Evolutionary conservation across 208 protist species (phyloP), one percentile per base, ranked within the genome.

Genomic region (Endotrypanum monterogeii): DNA sequence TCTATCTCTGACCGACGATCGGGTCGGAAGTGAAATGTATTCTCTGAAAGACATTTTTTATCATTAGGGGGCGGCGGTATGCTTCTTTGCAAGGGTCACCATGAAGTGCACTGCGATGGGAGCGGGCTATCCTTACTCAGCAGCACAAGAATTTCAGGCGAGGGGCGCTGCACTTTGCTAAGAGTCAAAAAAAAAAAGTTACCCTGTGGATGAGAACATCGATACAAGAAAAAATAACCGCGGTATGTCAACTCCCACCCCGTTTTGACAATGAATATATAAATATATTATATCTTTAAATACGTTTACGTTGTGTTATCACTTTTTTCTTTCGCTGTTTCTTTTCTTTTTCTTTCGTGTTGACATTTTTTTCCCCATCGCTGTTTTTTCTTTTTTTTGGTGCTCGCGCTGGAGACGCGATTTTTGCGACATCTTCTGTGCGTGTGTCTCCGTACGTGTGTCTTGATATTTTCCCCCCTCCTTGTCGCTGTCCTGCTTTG

Each of bases 251-350:
- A 25, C 16, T 18, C 16, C 52, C 25, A 23, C 52, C 52, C n/a
- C 52, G 4, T 25, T 23, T 56, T 23, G 9, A 32, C 28, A 25
- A 58, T 35, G 35, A 1, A 57, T 35, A 58, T 9, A 14, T 18
- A 58, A 35, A 58, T 69, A 70, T 50, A 2, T 71, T 70, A 51
- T 67, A 2, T 70, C 54, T 74, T 67, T 52, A 55, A 69, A 41
- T 73, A 67, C 55, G 23, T 61, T 62, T 66, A 63, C 81, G 25
- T 67, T 54, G 0, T 46, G 32, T 44, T 63, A 12, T 3, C n/a
- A 6, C n/a, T 25, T 23, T 66, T 8, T 3, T 44, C 46, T 44
- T 14, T 2, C 44, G 18, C n/a, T 63, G 37, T 63, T 63, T 63
- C 23, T 63, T 63, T 9, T n/a, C 58, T 18, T n/a, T 30, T 63